Base-by-base conservation (phyloP, 306 rosid genomes). In the Inga laurina region DNA sequence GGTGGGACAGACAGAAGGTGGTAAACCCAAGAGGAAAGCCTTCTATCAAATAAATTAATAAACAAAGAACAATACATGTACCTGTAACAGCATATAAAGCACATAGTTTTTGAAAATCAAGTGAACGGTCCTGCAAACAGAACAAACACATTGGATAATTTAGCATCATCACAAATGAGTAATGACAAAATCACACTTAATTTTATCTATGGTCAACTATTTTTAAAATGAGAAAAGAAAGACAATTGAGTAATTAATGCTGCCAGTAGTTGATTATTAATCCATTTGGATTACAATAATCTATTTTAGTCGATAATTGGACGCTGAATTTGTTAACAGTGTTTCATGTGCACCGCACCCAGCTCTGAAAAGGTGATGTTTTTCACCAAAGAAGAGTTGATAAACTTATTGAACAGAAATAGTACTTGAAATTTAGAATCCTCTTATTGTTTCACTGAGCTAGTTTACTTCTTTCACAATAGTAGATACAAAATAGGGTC, bases 51-150 rank as follows among this genome's bases (percentile, higher is more conserved):
- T 8, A 56, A 59, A 61, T 35, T 7, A 24, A 57, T 13, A 14
- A 35, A 79, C 67, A 73, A 77, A 57, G 64, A 78, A 37, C 70
- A 79, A 37, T 86, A 83, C 64, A 12, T 74, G 81, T 94, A 94
- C 98, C 98, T 0, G 98, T 94, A 43, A 92, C 90, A 80, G 94
- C 94, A 67, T 94, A 94, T 39, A 92, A 90, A 66, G 95, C 97
- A 82, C 93, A 92, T 12, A 94, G 84, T 57, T 84, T 89, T 21
- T 79, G 82, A 74, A 94, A 94, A 85, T 94, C 95, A 19, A 94
- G 97, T 74, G 97, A 94, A 32, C 95, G 92, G 82, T 94, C 98
- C 98, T 94, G 98, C 75, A 75, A 64, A 79, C 45, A 82, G 41
- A 81, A 68, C 39, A 73, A 65, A 64, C 72, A 72, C 16, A 46